Evolutionary conservation across 2,329 filamentous ascomycete species (phyloP), one percentile per base, ranked within the genome.

Genomic region (Arthrobotrys pseudoclavata): DNA sequence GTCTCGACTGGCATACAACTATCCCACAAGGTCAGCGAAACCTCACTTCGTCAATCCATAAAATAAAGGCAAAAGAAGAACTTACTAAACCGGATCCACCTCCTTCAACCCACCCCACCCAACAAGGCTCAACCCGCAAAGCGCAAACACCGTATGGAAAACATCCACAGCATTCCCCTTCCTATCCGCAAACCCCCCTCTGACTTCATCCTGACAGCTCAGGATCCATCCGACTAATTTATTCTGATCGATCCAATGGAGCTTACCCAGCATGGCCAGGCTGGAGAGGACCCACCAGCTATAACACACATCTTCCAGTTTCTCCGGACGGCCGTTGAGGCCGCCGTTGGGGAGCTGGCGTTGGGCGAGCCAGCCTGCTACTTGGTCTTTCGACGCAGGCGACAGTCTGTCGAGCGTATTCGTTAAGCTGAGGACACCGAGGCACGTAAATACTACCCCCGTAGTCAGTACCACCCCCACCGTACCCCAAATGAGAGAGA

Each of bases 211-310:
- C 85, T 99, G 96, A 82, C 93, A 97, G 79, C 88, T 87, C 74
- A 99, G 85, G 68, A 99, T 97, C 84, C 97, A 99, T 24, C 84
- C 84, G 63, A 90, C 88, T 81, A 99, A 87, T 82, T 92, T 92
- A 71, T 90, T 87, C 61, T 90, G 88, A 85, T 99, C 93, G 83
- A 99, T 96, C 96, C 96, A 99, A 83, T 97, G 92, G 66, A 94
- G 87, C 69, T 91, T 90, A 67, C 88, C 90, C 80, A 99, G 92
- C 87, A 98, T 97, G 53, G 92, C 91, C 80, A 99, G 85, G 83
- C 94, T 97, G 82, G 92, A 95, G 82, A 95, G 86, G 52, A 98
- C 96, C 96, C 96, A 99, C 96, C 96, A 99, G 83, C 93, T 97
- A 85, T 99, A 99, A 85, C 96, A 99, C 13, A 97, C 95, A 83